These are phyloP conservation scores for Epichloe uncinata DNA, from an alignment of 2,329 filamentous ascomycete species.

Conservation along the genomic window DNA sequence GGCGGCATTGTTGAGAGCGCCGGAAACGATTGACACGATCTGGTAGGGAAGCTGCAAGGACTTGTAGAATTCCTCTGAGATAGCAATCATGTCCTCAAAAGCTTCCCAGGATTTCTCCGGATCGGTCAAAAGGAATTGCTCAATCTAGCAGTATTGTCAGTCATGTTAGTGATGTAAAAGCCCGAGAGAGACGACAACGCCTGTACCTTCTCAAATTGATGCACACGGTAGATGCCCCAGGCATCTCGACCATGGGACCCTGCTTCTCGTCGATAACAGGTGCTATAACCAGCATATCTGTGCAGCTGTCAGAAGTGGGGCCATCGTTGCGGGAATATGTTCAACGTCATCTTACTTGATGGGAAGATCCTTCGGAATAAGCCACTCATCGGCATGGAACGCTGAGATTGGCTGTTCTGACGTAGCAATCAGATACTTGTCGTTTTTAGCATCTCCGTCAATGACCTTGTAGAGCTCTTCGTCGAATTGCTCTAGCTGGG, in stretches of 20 bases:
- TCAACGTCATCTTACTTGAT: constrained; percentile 47
- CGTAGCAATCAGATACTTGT: constrained; percentile 70
- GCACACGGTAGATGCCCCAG: constrained; percentile 96
- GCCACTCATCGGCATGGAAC: constrained; percentile 88
- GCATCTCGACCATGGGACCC: constrained; percentile 77
- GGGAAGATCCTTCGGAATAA: constrained; percentile 70
- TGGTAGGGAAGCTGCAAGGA: constrained; percentile 80
- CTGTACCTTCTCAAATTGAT: constrained; percentile 84
- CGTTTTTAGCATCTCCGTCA: constrained; percentile 70
- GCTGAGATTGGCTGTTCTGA: constrained; percentile 93
- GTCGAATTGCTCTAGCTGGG: constrained; percentile 93
- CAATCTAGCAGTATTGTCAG: constrained; percentile 29
- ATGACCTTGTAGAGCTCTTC: constrained; percentile 97
- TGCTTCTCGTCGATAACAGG: constrained; percentile 92
- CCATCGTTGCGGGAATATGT: background rate
- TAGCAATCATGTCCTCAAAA: constrained; percentile 85
- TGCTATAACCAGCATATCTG: constrained; percentile 87
- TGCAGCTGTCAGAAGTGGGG: constrained; percentile 14
- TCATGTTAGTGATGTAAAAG: background rate
- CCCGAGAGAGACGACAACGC: background rate
- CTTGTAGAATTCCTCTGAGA: constrained; percentile 91
- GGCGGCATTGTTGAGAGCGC: constrained; percentile 64
- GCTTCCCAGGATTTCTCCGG: constrained; percentile 86
- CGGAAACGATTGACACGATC: constrained; percentile 89
- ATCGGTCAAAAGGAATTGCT: constrained; percentile 69